These are phyloP conservation scores for Rauvolfia tetraphylla DNA, from an alignment of 257 asterid species.

Conservation along the genomic window DNA sequence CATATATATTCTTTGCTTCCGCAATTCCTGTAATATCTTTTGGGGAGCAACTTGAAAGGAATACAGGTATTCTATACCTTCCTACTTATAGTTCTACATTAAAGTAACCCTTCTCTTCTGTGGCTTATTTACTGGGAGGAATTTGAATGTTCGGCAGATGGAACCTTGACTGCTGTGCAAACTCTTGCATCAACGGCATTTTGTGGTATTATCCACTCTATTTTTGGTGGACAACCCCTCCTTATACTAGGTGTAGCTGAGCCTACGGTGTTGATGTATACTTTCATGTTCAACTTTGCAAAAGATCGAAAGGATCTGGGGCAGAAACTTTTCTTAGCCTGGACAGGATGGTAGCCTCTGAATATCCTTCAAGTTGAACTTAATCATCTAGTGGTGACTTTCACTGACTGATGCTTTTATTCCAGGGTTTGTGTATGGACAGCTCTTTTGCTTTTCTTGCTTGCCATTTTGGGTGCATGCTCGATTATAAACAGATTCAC, in stretches of 20 bases:
- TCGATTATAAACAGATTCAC: slow-evolving; percentile 90
- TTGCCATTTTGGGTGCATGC: slow-evolving; percentile 95
- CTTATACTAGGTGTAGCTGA: slow-evolving; percentile 96
- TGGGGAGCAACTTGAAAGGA: slow-evolving; percentile 91
- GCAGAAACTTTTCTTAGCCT: slow-evolving; percentile 65
- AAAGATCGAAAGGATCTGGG: slow-evolving; percentile 87
- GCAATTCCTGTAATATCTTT: slow-evolving; percentile 96
- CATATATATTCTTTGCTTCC: slow-evolving; percentile 96
- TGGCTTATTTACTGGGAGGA: slow-evolving; percentile 7
- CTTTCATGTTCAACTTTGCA: slow-evolving; percentile 87
- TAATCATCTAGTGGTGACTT: slow-evolving; percentile 10
- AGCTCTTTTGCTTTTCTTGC: slow-evolving; percentile 81
- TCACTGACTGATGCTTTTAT: slow-evolving; percentile 17
- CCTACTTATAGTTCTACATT: neutral
- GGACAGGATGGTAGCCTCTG: slow-evolving; percentile 82
- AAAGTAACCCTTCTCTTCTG: neutral
- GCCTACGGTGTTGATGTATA: slow-evolving; percentile 97
- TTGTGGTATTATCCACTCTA: slow-evolving; percentile 87
- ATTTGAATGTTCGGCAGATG: slow-evolving; percentile 44
- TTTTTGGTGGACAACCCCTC: slow-evolving; percentile 91
- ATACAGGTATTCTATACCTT: slow-evolving; percentile 41
- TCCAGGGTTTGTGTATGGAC: slow-evolving; percentile 98
- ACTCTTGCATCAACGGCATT: slow-evolving; percentile 94
- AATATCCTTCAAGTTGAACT: slow-evolving; percentile 16
- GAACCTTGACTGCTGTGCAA: slow-evolving; percentile 89